Base-by-base conservation (phyloP, 768 basidiomycete genomes). In the Tulasnella calospora region DNA sequence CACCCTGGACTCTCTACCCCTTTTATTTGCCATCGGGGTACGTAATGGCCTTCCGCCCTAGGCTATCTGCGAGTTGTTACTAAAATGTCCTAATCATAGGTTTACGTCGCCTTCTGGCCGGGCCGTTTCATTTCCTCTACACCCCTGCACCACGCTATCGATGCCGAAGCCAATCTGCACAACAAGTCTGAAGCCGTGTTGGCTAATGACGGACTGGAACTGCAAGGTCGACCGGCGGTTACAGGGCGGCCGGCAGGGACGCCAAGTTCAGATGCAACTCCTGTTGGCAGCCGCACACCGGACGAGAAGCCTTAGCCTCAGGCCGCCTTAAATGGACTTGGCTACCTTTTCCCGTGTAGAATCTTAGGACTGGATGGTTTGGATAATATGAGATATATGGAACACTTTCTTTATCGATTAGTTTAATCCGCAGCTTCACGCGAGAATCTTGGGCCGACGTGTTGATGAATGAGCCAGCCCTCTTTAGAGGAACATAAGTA, bases 1-100 rank as follows among this genome's bases (percentile, higher is more conserved):
- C 82, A 88, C 84, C 1, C 85, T 93, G 51, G 90, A 94, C 82
- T 88, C 91, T 0, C 85, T 92, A 6, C 92, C 92, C 10, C 85
- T 92, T 10, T 87, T 90, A 79, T 82, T 92, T 41, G 90, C 91
- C 35, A 87, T 90, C 67, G 83, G 83, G 0, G 84, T 89, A 19
- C 92, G 91, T 88, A 23, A n/a, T 19, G 3, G 5, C 35, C 75
- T 27, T 8, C 23, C 21, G 13, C 21, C n/a, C 27, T 13, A 4
- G 76, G 5, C 23, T 61, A 35, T 67, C 40, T 40, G 36, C 17
- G n/a, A 35, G 21, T n/a, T 41, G 15, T 74, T 40, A 36, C 3
- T 46, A 19, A 30, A 30, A 21, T 71, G 71, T 35, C 19, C 40
- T 44, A 73, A 55, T 44, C 33, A 51, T 38, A 76, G 75, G 55